These are phyloP conservation scores for Alternaria brassicae DNA, from an alignment of 2,329 filamentous ascomycete species.

Conservation along the genomic window DNA sequence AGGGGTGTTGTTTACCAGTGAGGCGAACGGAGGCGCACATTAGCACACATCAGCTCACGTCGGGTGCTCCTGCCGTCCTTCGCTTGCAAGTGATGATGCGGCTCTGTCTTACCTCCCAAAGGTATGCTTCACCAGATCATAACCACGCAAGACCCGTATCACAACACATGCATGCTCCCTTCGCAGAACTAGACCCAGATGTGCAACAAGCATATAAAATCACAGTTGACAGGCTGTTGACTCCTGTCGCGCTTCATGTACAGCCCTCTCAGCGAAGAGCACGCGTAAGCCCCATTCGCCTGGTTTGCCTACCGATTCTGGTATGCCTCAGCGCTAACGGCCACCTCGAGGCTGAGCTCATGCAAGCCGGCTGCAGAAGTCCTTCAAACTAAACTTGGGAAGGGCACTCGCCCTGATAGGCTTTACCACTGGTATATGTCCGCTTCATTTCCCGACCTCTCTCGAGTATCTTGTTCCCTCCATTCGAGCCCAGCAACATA, in stretches of 20 bases:
- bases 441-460: neutral
- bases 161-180: neutral
- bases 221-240: neutral
- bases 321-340: slow-evolving; percentile 17
- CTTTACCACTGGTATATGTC: slow-evolving; percentile 9
- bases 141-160: neutral
- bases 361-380: slow-evolving; percentile 16
- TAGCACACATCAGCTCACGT: slow-evolving; percentile 10
- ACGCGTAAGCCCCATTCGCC: slow-evolving; percentile 25
- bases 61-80: slow-evolving; percentile 2
- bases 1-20: slow-evolving; percentile 7
- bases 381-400: slow-evolving; percentile 1
- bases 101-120: neutral
- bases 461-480: neutral
- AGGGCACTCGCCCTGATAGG: slow-evolving; percentile 3
- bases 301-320: slow-evolving; percentile 23
- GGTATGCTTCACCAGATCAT: neutral
- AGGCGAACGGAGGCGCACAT: slow-evolving; percentile 11
- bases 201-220: no score
- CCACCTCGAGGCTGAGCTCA: slow-evolving; percentile 15
- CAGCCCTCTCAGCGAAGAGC: neutral
- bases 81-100: slow-evolving; percentile 7
- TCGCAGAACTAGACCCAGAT: neutral
- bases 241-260: neutral
- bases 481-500: neutral